Conservation (phyloP, 192 early-diverging fungal genomes). For the Pilobolus umbonatus region DNA sequence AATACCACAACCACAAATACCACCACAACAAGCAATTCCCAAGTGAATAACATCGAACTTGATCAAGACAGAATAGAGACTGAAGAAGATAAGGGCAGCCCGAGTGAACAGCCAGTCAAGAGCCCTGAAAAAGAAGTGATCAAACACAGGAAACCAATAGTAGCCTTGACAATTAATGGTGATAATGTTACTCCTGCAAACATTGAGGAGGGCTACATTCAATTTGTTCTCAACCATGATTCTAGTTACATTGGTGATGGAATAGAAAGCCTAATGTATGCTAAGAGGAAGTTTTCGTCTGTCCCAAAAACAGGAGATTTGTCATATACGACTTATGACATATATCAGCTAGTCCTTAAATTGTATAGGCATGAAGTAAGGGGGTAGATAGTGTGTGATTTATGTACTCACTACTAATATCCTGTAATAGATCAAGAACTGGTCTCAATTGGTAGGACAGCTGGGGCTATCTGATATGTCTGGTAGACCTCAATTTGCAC, state of each 20-base stretch:
- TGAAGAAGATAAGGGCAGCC: too few species aligned
- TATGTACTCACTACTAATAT: not conserved
- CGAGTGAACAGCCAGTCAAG: not conserved
- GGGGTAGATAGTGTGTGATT: not conserved
- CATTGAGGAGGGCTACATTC: slow-evolving; percentile 34
- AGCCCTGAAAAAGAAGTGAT: too few species aligned
- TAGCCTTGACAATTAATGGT: slow-evolving; percentile 15
- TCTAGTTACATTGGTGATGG: slow-evolving; percentile 25
- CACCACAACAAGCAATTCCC: not conserved
- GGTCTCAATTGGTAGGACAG: slow-evolving; percentile 39
- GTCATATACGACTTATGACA: slow-evolving; percentile 32
- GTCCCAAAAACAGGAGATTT: slow-evolving; percentile 34
- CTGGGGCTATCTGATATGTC: slow-evolving; percentile 30
- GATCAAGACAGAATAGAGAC: not conserved
- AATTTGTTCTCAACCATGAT: slow-evolving; percentile 35
- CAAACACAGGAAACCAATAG: too few species aligned
- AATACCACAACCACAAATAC: not conserved
- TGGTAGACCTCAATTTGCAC: slow-evolving; percentile 35
- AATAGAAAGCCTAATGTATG: slow-evolving; percentile 30
- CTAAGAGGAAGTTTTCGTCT: slow-evolving; percentile 28
- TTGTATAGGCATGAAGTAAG: slow-evolving; percentile 32
- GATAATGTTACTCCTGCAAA: slow-evolving; percentile 22
- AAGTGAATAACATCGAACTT: not conserved
- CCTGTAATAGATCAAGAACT: slow-evolving; percentile 32
- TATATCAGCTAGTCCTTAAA: slow-evolving; percentile 29